Evolutionary conservation across 2,329 filamentous ascomycete genomes (phyloP).

Genomic region (Pseudogymnoascus sp.): DNA sequence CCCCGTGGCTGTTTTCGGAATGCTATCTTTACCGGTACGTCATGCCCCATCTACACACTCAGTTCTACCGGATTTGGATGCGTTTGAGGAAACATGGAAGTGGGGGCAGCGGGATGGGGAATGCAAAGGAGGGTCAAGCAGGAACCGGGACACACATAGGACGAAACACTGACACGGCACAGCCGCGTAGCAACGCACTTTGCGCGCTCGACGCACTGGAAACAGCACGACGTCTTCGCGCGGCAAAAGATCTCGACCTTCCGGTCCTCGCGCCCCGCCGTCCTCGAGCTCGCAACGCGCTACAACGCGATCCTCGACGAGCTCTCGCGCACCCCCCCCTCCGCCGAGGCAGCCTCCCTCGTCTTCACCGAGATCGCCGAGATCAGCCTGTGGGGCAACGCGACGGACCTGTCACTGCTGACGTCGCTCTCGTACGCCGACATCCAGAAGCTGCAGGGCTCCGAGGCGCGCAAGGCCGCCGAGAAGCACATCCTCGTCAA

Average conservation of each 20-base stretch:
- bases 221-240: slow-evolving; percentile 79
- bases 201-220: slow-evolving; percentile 71
- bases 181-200: slow-evolving; percentile 77
- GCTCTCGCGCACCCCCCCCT: slow-evolving; percentile 35
- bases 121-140: slow-evolving; percentile 15
- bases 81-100: neutral
- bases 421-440: slow-evolving; percentile 90
- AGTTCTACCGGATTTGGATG: neutral
- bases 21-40: slow-evolving; percentile 77
- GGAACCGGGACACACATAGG: neutral
- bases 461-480: slow-evolving; percentile 72
- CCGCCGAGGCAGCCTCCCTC: slow-evolving; percentile 62
- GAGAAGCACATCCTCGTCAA: slow-evolving; percentile 92
- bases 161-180: slow-evolving; percentile 26
- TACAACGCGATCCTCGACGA: slow-evolving; percentile 60
- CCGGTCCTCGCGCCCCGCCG: slow-evolving; percentile 79
- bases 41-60: neutral
- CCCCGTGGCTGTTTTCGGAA: slow-evolving; percentile 84
- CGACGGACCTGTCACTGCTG: slow-evolving; percentile 84
- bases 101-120: neutral
- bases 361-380: slow-evolving; percentile 91
- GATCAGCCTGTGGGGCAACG: slow-evolving; percentile 96
- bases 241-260: slow-evolving; percentile 89
- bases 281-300: slow-evolving; percentile 70
- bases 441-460: slow-evolving; percentile 91